Base-by-base conservation (phyloP, 2,329 filamentous ascomycete genomes). In the Hysterium pulicare region DNA sequence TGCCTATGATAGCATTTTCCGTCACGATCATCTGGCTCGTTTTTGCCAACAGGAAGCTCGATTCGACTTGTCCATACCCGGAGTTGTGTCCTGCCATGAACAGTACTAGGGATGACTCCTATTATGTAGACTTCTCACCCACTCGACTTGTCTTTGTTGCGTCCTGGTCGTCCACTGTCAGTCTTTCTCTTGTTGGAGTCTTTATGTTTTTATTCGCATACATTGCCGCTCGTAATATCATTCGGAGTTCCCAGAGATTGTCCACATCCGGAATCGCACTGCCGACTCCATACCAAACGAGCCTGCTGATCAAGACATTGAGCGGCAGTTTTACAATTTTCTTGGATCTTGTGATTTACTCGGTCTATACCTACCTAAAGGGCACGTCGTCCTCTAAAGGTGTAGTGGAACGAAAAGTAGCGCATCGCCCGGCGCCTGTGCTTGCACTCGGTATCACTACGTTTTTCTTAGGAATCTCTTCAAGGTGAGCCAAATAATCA, bases 391-490 rank as follows among this genome's bases (percentile, higher is more conserved):
- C 8, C 24, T 7, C 7, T 28, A 28, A 7, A 7, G 13, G 24
- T 28, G 24, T 7, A 7, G 13, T 7, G 8, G 13, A 13, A 28
- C 7, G 24, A 28, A 28, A 28, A 8, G 8, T n/a, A n/a, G n/a
- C n/a, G 7, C 24, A 7, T 28, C 13, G 8, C 13, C 7, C 24
- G 13, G 24, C 24, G 24, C 24, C 24, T 7, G 24, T 28, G 24
- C 8, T 28, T 28, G 13, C 13, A 13, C 7, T 28, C 13, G 24
- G 8, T 28, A 7, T 28, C 7, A 13, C 8, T 8, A 24, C 48
- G 0, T 38, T 52, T 5, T 20, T 45, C 15, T 19, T 40, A 10
- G 20, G 44, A 11, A 34, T 52, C 24, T 11, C 39, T 16, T 31
- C 33, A 15, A 50, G 49, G 47, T 52, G 32, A 10, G 8, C 8